Evolutionary conservation across 331 rosid species (phyloP), one percentile per base, ranked within the genome.

Genomic region (Malus hybrid): DNA sequence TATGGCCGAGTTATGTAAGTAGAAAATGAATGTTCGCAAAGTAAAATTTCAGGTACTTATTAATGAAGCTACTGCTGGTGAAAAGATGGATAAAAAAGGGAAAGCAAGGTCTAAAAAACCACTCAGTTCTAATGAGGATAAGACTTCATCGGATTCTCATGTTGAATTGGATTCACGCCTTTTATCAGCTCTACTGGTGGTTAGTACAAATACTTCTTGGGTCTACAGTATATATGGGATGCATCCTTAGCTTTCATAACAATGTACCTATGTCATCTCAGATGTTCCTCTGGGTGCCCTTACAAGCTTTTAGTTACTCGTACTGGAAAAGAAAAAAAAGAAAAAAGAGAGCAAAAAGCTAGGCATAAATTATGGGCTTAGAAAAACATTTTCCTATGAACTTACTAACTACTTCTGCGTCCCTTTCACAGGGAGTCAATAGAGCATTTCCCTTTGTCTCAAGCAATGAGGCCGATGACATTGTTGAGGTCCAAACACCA

Each of bases 391-490:
- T 33, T 50, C 46, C 66, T 32, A 14, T 56, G 16, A 33, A 62
- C 55, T 11, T 20, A 30, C 67, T 44, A 44, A 71, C 52, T 72
- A 42, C 18, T 39, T 44, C 71, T 81, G 42, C 62, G 62, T 72
- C 3, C 46, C 62, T 15, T 32, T 80, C 46, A 63, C 86, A 94
- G 99, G 97, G 99, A 76, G 90, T 94, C 72, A 94, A 94, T 84
- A 86, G 99, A 81, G 97, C 97, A 79, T 92, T 94, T 83, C 99
- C 99, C 67, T 94, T 79, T 80, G 99, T 92, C 79, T 80, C 88
- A n/a, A 87, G 92, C 80, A 74, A 80, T 72, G 99, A 87, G 75
- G 97, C 91, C 36, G 99, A 94, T 85, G 99, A 92, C 83, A 80
- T 94, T 33, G 73, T 94, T 79, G 97, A 94, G 71, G 85, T 83